Base-by-base conservation (phyloP, 23 red algal species). In the Gracilaria gracilis region DNA sequence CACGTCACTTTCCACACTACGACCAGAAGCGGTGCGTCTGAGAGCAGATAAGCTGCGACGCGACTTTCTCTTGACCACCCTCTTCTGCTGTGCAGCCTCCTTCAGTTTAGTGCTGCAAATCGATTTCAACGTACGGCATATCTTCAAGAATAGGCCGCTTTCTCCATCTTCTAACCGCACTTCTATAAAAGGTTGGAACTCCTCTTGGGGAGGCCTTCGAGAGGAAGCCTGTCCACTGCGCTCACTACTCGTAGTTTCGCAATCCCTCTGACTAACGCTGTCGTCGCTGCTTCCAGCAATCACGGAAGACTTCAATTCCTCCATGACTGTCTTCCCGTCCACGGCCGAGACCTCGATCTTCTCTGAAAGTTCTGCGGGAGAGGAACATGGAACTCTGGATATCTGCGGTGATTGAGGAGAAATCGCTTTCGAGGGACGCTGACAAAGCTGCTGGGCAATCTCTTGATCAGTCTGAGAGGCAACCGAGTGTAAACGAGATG, bases 81-180 rank as follows among this genome's bases (percentile, higher is more conserved):
- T 84, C 53, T 96, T 77, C 13, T 83, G 75, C 40, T 87, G 79
- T 19, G 94, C 94, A 36, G 94, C 94, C 32, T 55, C 80, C n/a
- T 50, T 80, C 70, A 96, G 80, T 62, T 91, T 92, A 36, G 83
- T 93, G 31, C 44, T 69, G 61, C 94, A 91, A n/a, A 96, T 96
- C 6, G 86, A 49, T 79, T 96, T 96, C 55, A 96, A 61, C 67
- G 91, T 96, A 6, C 80, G 83, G 51, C 88, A 96, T 20, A 96
- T 88, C 48, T 84, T 81, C 20, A 96, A 75, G 67, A 96, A 96
- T 31, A 93, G 34, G 24, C 86, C 94, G 39, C 88, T 91, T 64
- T 96, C 94, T 0, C 94, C 94, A 21, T 86, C 69, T 42, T 91
- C 59, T 25, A 96, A 51, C 19, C 88, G 88, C 31, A 96, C 94